These are phyloP conservation scores for Scytalidium sp. DNA, from an alignment of 2,329 filamentous ascomycete genomes.

Conservation along the genomic window DNA sequence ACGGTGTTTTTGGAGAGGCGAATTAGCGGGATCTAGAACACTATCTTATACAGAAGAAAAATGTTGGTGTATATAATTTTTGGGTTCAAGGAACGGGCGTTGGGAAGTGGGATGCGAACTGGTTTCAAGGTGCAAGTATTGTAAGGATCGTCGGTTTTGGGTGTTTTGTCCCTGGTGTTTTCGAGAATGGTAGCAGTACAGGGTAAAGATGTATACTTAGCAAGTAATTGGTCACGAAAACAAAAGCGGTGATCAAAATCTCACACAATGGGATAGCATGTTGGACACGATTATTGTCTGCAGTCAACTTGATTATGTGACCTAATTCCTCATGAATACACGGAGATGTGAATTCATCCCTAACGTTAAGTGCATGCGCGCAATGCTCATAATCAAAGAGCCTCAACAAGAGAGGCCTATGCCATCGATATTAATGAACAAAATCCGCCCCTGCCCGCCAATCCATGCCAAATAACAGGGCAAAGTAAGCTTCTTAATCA, in stretches of 20 bases:
- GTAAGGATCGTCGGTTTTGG: neutral
- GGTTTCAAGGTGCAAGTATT: neutral
- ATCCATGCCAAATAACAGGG: neutral
- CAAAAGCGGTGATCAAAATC: too few species aligned
- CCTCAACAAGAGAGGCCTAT: neutral
- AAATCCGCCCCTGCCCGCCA: conserved; percentile 1
- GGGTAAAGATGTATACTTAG: neutral
- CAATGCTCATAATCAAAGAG: neutral
- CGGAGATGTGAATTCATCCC: neutral
- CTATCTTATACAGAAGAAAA: neutral
- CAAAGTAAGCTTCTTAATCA: neutral
- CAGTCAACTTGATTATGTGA: neutral
- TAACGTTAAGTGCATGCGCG: neutral
- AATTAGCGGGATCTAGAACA: neutral
- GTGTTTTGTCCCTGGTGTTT: neutral
- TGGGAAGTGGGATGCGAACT: too few species aligned
- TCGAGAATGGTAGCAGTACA: neutral
- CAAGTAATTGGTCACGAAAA: too few species aligned
- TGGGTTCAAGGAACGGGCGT: neutral
- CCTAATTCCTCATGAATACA: neutral
- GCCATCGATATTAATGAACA: conserved; percentile 1
- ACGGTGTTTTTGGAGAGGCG: neutral
- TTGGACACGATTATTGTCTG: neutral
- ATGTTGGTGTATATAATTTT: neutral
- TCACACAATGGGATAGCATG: too few species aligned